Evolutionary conservation across 805 yeast species (phyloP).

Genomic region (Metschnikowia sp.): DNA sequence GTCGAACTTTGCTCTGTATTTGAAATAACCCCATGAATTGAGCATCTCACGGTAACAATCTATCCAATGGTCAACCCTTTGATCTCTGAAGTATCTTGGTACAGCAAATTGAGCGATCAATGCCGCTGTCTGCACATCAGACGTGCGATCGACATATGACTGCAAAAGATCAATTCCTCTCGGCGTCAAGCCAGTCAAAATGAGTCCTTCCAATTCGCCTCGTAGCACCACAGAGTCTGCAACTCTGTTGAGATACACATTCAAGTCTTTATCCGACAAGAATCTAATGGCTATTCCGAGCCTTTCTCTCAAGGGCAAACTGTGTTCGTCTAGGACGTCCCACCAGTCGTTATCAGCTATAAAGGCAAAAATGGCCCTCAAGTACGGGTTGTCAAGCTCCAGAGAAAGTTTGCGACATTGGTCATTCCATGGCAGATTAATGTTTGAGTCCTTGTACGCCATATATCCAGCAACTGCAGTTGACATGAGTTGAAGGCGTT

Average conservation of each 20-base stretch:
- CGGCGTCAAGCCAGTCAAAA: constrained; percentile 89
- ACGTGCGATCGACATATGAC: constrained; percentile 80
- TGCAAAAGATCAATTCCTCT: constrained; percentile 77
- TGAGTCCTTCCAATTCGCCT: constrained; percentile 90
- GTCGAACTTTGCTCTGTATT: constrained; percentile 66
- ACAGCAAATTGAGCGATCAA: constrained; percentile 75
- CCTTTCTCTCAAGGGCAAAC: constrained; percentile 83
- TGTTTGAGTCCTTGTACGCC: constrained; percentile 54
- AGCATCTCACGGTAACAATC: constrained; percentile 27
- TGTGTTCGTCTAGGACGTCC: constrained; percentile 87
- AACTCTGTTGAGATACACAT: constrained; percentile 64
- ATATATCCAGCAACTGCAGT: constrained; percentile 81
- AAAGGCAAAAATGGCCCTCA: constrained; percentile 88
- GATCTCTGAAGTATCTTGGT: constrained; percentile 77
- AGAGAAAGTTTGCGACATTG: constrained; percentile 85
- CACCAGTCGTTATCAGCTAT: constrained; percentile 95
- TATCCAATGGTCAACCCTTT: constrained; percentile 75
- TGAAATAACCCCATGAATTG: constrained; percentile 19
- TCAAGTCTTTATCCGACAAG: constrained; percentile 73
- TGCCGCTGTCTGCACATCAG: constrained; percentile 91
- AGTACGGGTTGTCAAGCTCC: constrained; percentile 85
- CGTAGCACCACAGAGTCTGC: constrained; percentile 65
- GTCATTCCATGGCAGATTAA: constrained; percentile 84
- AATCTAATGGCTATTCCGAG: constrained; percentile 88
- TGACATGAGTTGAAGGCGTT: constrained; percentile 72